Evolutionary conservation across 148 eudicot genomes (phyloP), one percentile per base, ranked within the genome.

Genomic region (Fagopyrum homotropicum): DNA sequence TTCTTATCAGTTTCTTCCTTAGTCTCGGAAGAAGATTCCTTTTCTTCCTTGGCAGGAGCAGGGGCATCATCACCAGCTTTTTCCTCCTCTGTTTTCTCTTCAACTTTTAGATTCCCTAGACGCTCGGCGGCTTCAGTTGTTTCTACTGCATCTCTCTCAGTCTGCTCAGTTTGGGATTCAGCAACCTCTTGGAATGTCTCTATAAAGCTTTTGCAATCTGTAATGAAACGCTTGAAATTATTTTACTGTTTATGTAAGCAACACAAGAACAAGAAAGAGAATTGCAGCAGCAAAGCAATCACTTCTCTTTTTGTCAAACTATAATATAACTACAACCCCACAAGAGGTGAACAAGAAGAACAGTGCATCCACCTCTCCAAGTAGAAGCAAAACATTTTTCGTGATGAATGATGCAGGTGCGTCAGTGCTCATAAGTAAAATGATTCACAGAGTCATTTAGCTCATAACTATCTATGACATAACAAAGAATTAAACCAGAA

Each of bases 141-240:
- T 73, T 91, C 97, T 64, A 83, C 52, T 57, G 68, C 40, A 35
- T 1, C 40, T 0, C 40, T 85, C 75, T 94, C 98, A 59, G 79
- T 91, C 75, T 73, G 83, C 74, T 80, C 78, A 70, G 69, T 73
- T 75, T 85, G 95, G 57, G 93, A 87, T 81, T 91, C 97, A 44
- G 93, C 92, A 71, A 90, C 80, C 83, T 91, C 93, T 85, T 84
- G 85, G 77, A 94, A 81, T 70, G 47, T 83, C 74, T 89, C 91
- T 84, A 86, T 94, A 85, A 94, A 94, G 48, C 73, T 69, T 80
- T 85, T 89, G 90, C 88, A 82, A 82, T 91, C 98, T 94, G 88
- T 46, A n/a, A 52, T 26, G 6, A 10, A 6, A 30, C 11, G 4
- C 9, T 15, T 40, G 44, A 66, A 4, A 19, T 66, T 40, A 66